Evolutionary conservation across 306 rosid species (phyloP).

Genomic region (Leucaena leucocephala): DNA sequence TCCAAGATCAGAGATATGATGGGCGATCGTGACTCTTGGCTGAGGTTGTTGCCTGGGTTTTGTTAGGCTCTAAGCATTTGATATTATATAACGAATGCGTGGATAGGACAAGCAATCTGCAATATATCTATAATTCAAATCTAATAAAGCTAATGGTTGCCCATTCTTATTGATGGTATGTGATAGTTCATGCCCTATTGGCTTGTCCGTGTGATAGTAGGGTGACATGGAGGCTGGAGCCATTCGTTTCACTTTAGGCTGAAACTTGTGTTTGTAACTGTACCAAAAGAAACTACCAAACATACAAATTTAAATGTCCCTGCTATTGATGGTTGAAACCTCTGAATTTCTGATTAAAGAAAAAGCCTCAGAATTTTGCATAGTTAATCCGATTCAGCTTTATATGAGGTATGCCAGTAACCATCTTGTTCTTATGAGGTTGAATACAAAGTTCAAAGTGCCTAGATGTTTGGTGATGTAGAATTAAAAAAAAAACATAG

Average conservation of each 20-base stretch:
- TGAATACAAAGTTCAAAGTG: no score
- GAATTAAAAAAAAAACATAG: no score
- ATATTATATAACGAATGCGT: neutral
- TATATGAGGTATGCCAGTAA: neutral
- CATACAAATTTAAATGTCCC: neutral
- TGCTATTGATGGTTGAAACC: neutral
- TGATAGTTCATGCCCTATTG: neutral
- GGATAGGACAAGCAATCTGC: neutral
- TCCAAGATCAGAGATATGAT: conserved; percentile 71
- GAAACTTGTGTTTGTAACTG: neutral
- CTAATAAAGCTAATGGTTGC: neutral
- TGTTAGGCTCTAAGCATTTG: neutral
- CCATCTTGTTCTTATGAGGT: neutral
- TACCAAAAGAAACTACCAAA: neutral
- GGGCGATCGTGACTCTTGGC: conserved; percentile 44
- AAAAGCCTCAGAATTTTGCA: neutral
- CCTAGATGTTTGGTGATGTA: no score
- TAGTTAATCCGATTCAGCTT: neutral
- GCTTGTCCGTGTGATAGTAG: no score
- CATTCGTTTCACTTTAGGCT: neutral
- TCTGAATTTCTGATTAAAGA: neutral
- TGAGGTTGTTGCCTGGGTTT: conserved; percentile 17
- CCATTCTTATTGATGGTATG: neutral
- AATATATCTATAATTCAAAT: neutral
- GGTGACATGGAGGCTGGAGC: neutral